Evolutionary conservation across 2,329 filamentous ascomycete genomes (phyloP).

Genomic region (Xylariaceae sp.): DNA sequence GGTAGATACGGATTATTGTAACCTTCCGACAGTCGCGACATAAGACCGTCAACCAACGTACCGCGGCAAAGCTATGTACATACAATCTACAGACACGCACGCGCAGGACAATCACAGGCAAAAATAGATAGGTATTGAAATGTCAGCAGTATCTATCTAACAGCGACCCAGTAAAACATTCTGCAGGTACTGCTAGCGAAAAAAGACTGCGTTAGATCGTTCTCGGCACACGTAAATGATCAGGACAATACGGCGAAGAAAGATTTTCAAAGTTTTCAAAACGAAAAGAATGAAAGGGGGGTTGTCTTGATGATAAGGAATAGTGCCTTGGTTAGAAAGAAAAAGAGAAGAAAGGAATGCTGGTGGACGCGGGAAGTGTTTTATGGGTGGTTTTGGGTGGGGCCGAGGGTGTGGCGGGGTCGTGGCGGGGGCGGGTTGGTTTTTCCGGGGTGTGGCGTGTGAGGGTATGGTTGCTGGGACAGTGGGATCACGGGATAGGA

Average conservation of each 20-base stretch:
- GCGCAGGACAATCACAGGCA: not conserved
- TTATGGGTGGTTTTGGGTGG: not conserved
- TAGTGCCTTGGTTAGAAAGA: slow-evolving; percentile 54
- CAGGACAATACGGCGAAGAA: slow-evolving; percentile 64
- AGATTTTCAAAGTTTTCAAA: slow-evolving; percentile 37
- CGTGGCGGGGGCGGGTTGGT: not conserved
- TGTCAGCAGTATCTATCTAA: slow-evolving; percentile 98
- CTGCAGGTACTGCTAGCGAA: slow-evolving; percentile 96
- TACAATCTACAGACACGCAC: not conserved
- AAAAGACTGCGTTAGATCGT: slow-evolving; percentile 73
- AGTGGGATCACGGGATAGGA: too few relatives aligned
- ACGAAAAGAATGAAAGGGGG: slow-evolving; percentile 5
- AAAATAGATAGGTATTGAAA: slow-evolving; percentile 23
- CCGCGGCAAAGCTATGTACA: not conserved
- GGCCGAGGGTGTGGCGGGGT: too few relatives aligned
- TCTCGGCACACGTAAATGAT: slow-evolving; percentile 92
- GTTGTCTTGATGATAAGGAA: slow-evolving; percentile 90
- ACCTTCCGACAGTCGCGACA: not conserved
- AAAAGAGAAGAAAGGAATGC: slow-evolving; percentile 19
- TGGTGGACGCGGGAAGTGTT: not conserved
- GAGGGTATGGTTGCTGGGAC: not conserved
- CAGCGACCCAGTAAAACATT: slow-evolving; percentile 64
- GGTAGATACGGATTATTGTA: not conserved
- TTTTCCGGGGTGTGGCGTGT: not conserved
- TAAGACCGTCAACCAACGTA: not conserved